phyloP scores from a whole-genome alignment of 768 basidiomycete genomes.

The Pholiota microspora region DNA sequence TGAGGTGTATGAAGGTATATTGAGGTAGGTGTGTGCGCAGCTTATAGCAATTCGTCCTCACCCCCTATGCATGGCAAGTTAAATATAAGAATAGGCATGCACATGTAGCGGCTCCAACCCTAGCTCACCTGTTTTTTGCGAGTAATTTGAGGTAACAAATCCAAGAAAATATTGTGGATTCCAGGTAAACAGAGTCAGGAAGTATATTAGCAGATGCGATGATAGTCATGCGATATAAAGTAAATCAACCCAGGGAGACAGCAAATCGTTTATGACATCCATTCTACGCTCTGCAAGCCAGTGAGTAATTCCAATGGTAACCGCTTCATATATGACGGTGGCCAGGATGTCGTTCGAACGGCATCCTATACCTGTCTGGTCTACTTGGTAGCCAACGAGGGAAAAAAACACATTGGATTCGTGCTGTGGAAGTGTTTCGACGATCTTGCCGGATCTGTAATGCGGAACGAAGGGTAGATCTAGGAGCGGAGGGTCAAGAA shows the following conservation, averaged over 20 bases:
- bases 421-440: slow-evolving; percentile 14
- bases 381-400: slow-evolving; percentile 15
- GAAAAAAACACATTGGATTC: slow-evolving; percentile 25
- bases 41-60: neutral
- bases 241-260: slow-evolving; percentile 10
- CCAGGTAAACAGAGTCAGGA: too few relatives aligned
- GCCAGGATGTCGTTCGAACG: slow-evolving; percentile 18
- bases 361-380: slow-evolving; percentile 7
- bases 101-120: too few relatives aligned
- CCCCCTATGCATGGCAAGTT: neutral
- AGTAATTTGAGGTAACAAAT: too few relatives aligned
- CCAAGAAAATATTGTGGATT: too few relatives aligned
- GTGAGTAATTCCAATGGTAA: slow-evolving; percentile 22
- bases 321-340: slow-evolving; percentile 23
- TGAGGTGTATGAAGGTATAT: neutral
- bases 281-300: slow-evolving; percentile 20
- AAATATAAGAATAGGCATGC: neutral
- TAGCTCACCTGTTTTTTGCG: too few relatives aligned
- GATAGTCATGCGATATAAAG: neutral
- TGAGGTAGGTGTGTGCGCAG: neutral
- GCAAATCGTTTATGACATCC: slow-evolving; percentile 16
- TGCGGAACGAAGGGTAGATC: neutral
- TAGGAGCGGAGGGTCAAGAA: slow-evolving; percentile 16
- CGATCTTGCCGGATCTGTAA: slow-evolving; percentile 1
- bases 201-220: too few relatives aligned